Base-by-base conservation (phyloP, 208 protist genomes). In the Crithidia bombi region DNA sequence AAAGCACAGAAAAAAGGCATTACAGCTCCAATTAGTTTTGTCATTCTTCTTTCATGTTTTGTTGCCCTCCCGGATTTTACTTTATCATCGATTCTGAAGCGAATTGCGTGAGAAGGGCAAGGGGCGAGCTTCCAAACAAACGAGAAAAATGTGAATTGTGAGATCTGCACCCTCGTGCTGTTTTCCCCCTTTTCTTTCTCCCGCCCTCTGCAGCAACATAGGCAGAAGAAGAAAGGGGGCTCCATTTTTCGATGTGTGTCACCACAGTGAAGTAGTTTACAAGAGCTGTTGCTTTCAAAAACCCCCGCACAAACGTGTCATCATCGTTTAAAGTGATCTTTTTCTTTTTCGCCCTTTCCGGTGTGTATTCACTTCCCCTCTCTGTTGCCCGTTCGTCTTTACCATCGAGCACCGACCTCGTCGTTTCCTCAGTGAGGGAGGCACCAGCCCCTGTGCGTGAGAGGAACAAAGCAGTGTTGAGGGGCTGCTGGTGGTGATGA, bases 201-300 rank as follows among this genome's bases (percentile, higher is more conserved):
- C n/a, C n/a, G n/a, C n/a, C n/a, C n/a, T n/a, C n/a, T n/a, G n/a
- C n/a, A n/a, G n/a, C n/a, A n/a, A n/a, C n/a, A n/a, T n/a, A n/a
- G n/a, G n/a, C n/a, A n/a, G n/a, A n/a, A n/a, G n/a, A n/a, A n/a
- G n/a, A 26, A 4, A 19, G 21, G 21, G 6, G 19, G 28, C 30
- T 69, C 46, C 47, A 3, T 63, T 17, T 38, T 25, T 12, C 65
- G 26, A 49, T 54, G 59, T 15, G 28, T 65, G 44, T 52, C 59
- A 52, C 59, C 59, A 65, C 59, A 65, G 59, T 65, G 59, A 65
- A 54, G 2, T 12, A 54, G 59, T 65, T 65, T 65, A 36, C 59
- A 65, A 65, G 59, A 65, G 59, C 59, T 65, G 59, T 65, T 65
- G 59, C 59, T 43, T 43, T 65, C 44, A 39, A 43, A 10, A 47